Conservation (phyloP, 176 grass and related monocot species). For the Microstegium vimineum region DNA sequence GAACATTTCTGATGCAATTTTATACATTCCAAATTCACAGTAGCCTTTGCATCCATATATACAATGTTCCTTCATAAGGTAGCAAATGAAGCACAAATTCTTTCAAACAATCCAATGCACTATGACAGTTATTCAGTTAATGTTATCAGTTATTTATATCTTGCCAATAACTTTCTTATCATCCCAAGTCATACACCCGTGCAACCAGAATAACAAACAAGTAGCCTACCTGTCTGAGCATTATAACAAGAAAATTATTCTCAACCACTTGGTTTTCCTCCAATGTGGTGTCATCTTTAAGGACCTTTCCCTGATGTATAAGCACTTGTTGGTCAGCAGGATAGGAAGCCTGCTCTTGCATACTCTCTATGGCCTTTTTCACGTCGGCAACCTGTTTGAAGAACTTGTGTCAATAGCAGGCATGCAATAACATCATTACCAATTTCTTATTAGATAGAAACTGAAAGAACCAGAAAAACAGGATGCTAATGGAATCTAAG, state of each 20-base stretch:
- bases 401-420: background rate
- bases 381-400: constrained; percentile 61
- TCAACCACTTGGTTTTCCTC: constrained; percentile 77
- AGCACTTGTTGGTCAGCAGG: constrained; percentile 83
- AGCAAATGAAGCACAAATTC: background rate
- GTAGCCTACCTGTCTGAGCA: constrained; percentile 67
- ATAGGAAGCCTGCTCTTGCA: constrained; percentile 63
- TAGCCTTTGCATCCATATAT: background rate
- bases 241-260: constrained; percentile 78
- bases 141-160: background rate
- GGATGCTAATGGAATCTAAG: background rate
- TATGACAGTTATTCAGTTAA: background rate
- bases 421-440: background rate
- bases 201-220: constrained; percentile 23
- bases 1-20: background rate
- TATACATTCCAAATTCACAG: constrained; percentile 6
- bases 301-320: constrained; percentile 68
- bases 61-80: background rate
- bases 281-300: constrained; percentile 73
- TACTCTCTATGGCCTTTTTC: constrained; percentile 65
- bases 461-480: background rate
- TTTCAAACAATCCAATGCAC: constrained; percentile 7
- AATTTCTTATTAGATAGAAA: background rate
- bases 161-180: background rate
- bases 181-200: background rate